Evolutionary conservation across 2,329 filamentous ascomycete species (phyloP).

Genomic region (Lachnellula suecica): DNA sequence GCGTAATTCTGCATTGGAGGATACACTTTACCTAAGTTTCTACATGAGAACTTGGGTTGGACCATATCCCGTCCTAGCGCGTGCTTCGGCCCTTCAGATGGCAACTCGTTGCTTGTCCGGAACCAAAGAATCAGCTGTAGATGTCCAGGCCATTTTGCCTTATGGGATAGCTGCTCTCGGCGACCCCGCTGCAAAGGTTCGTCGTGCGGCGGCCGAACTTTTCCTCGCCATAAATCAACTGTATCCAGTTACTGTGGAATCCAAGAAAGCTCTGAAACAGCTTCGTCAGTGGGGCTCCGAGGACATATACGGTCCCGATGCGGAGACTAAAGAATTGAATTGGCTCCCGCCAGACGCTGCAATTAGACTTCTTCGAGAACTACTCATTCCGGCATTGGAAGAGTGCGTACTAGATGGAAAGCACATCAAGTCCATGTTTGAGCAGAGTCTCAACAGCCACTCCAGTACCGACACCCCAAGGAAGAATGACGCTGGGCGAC

Average conservation of each 20-base stretch:
- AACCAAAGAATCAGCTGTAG: constrained; percentile 48
- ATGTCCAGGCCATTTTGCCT: constrained; percentile 80
- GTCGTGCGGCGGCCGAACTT: constrained; percentile 71
- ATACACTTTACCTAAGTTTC: constrained; percentile 72
- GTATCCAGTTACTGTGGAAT: constrained; percentile 41
- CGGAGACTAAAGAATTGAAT: constrained; percentile 45
- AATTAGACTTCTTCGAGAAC: constrained; percentile 60
- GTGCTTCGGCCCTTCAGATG: constrained; percentile 67
- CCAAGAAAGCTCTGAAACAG: constrained; percentile 40
- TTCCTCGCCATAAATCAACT: constrained; percentile 54
- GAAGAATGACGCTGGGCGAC: constrained; percentile 41
- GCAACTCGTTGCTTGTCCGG: constrained; percentile 57
- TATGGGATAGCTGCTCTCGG: constrained; percentile 74
- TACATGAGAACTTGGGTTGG: constrained; percentile 75
- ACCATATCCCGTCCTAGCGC: constrained; percentile 65
- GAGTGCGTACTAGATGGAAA: constrained; percentile 80
- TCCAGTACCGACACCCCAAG: constrained; percentile 40
- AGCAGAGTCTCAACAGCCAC: constrained; percentile 56
- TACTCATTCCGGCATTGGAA: constrained; percentile 75
- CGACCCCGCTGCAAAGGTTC: constrained; percentile 74
- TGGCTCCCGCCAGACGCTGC: constrained; percentile 59
- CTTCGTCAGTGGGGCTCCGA: constrained; percentile 57
- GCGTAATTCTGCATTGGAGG: constrained; percentile 52
- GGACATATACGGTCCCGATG: constrained; percentile 61
- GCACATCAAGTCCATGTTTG: constrained; percentile 66